Percentiles rank a stretch among this genome's conserved stretches.
Evolutionary conservation across 208 protist genomes (phyloP).

Genomic region (Herpetomonas samuelpessoai): DNA sequence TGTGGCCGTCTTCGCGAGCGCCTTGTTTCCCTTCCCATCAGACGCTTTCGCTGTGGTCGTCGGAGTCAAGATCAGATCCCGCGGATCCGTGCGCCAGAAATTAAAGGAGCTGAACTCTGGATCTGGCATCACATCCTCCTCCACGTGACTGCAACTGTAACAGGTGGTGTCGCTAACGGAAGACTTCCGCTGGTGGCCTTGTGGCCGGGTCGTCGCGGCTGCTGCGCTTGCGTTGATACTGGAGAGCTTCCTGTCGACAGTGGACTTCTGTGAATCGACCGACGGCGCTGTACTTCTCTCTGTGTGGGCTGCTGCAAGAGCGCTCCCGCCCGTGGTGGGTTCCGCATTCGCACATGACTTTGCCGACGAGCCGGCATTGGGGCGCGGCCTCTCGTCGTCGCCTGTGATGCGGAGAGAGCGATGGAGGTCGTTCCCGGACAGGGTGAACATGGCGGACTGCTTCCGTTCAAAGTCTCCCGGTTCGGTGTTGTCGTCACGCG

Average conservation of each 20-base stretch:
- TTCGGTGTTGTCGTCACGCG: neutral
- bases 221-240: too few species aligned
- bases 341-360: neutral
- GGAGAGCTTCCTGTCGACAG: too few species aligned
- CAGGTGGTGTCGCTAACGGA: too few species aligned
- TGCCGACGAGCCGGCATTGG: neutral
- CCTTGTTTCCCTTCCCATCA: too few species aligned
- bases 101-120: constrained; percentile 70
- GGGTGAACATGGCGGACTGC: constrained; percentile 8
- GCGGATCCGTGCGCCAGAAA: constrained; percentile 79
- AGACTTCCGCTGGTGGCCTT: too few species aligned
- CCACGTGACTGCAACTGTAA: neutral
- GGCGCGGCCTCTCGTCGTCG: neutral
- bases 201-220: neutral
- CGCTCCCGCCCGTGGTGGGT: neutral
- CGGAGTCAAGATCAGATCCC: constrained; percentile 25
- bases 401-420: constrained; percentile 3
- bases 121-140: constrained; percentile 42
- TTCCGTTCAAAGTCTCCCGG: too few species aligned
- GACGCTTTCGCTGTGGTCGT: neutral
- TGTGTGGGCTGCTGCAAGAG: neutral
- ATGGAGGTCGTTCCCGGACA: constrained; percentile 8
- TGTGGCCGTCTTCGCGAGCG: too few species aligned
- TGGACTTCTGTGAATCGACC: too few species aligned
- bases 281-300: too few species aligned